Conservation (phyloP, 2,329 filamentous ascomycete species). For the Pseudogymnoascus sp. region DNA sequence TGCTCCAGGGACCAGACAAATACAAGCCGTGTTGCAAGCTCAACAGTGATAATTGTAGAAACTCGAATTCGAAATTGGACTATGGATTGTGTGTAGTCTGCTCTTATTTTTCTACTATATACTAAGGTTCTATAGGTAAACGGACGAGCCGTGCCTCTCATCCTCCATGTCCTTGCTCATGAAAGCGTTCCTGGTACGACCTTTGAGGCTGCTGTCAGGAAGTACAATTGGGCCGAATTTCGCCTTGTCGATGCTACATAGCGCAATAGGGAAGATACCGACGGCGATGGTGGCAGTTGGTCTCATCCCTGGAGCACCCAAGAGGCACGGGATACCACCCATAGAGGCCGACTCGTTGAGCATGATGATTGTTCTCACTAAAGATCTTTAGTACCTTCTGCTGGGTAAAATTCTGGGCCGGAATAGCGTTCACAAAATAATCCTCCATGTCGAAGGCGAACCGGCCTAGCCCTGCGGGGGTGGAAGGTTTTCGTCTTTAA, state of each 20-base stretch:
- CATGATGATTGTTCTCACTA: slow-evolving; percentile 33
- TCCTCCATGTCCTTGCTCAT: slow-evolving; percentile 22
- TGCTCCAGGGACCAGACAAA: background rate
- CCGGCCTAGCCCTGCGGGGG: slow-evolving; percentile 22
- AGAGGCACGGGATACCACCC: slow-evolving; percentile 31
- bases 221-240: slow-evolving; percentile 34
- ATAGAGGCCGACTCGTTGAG: slow-evolving; percentile 35
- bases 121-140: background rate
- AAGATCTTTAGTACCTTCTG: slow-evolving; percentile 30
- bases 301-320: slow-evolving; percentile 33
- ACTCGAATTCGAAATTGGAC: background rate
- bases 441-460: slow-evolving; percentile 30
- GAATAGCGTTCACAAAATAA: slow-evolving; percentile 29
- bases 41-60: background rate
- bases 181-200: slow-evolving; percentile 28
- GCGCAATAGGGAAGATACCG: slow-evolving; percentile 31
- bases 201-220: slow-evolving; percentile 31
- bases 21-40: background rate
- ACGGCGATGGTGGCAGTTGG: slow-evolving; percentile 33
- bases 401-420: slow-evolving; percentile 27
- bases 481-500: slow-evolving; percentile 12
- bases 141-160: background rate
- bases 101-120: background rate
- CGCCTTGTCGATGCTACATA: slow-evolving; percentile 31
- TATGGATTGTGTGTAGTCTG: background rate